A percentile compares a stretch with the other conserved stretches of the same genome.
Conservation (phyloP, 768 basidiomycete genomes). For the Lanmaoa pseudosensibilis region DNA sequence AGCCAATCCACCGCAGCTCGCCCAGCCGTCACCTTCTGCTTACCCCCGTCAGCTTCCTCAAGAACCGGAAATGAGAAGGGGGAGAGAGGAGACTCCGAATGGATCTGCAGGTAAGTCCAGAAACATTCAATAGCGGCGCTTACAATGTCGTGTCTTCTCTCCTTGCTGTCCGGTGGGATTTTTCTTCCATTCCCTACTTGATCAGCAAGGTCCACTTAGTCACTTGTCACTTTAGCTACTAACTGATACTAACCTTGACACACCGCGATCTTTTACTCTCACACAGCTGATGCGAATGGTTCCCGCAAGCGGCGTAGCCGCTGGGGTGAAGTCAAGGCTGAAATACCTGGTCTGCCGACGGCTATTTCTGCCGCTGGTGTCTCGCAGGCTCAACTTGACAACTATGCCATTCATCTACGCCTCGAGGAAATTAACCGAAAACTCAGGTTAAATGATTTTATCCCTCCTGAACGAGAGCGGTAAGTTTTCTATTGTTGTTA, state of each 20-base stretch:
- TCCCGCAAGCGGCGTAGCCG: constrained; percentile 95
- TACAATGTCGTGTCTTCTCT: constrained; percentile 39
- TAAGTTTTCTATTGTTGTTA: constrained; percentile 23
- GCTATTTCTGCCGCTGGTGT: constrained; percentile 93
- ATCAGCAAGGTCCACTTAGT: constrained; percentile 32
- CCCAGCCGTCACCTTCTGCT: constrained; percentile 83
- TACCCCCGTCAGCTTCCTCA: constrained; percentile 68
- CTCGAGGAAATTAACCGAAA: constrained; percentile 98
- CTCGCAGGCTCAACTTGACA: constrained; percentile 93
- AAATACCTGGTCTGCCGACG: constrained; percentile 91
- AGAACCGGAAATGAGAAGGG: constrained; percentile 58
- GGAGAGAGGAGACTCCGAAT: constrained; percentile 68
- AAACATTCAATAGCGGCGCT: constrained; percentile 36
- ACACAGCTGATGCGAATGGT: constrained; percentile 75
- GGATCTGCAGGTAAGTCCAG: constrained; percentile 74
- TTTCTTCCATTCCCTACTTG: constrained; percentile 26
- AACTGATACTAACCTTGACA: constrained; percentile 60
- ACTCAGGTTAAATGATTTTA: constrained; percentile 87
- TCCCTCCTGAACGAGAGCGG: constrained; percentile 95
- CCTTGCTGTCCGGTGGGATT: constrained; percentile 37
- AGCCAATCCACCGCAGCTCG: constrained; percentile 76
- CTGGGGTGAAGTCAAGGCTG: constrained; percentile 93
- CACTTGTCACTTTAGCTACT: constrained; percentile 37
- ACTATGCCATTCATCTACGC: constrained; percentile 94
- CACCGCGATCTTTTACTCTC: constrained; percentile 41